Percentiles rank a stretch among this genome's conserved stretches.
Evolutionary conservation across 2,329 filamentous ascomycete species (phyloP).

Genomic region (Nemania sp.): DNA sequence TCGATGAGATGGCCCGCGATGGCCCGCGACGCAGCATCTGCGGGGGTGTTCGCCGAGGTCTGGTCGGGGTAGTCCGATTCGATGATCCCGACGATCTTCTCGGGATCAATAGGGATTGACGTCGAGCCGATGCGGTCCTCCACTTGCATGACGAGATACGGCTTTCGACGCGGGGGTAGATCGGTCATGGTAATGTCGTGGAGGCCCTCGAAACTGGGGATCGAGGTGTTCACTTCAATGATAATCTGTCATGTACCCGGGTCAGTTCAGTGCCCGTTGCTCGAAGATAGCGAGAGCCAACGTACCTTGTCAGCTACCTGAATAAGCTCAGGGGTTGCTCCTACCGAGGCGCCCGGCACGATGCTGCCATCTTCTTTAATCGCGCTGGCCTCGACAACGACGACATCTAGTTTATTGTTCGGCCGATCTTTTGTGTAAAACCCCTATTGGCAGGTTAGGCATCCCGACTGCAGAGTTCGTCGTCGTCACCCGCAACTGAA

Average conservation of each 20-base stretch:
- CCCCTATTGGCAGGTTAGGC: constrained; percentile 51
- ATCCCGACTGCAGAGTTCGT: not conserved
- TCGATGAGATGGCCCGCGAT: constrained; percentile 85
- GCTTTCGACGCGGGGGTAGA: constrained; percentile 78
- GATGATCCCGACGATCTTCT: constrained; percentile 82
- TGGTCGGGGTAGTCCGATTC: constrained; percentile 83
- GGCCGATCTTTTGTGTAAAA: constrained; percentile 83
- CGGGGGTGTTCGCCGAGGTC: constrained; percentile 73
- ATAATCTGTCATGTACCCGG: constrained; percentile 60
- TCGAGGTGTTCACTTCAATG: constrained; percentile 87
- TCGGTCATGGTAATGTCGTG: constrained; percentile 94
- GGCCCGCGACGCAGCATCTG: constrained; percentile 71
- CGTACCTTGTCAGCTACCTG: constrained; percentile 84
- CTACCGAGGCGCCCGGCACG: constrained; percentile 83
- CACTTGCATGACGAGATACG: constrained; percentile 81
- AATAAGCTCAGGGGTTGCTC: constrained; percentile 81
- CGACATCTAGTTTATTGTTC: constrained; percentile 77
- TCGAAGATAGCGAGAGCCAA: not conserved
- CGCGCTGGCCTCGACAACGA: constrained; percentile 82
- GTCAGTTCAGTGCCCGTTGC: not conserved
- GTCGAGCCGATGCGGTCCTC: constrained; percentile 85
- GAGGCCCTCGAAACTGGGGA: constrained; percentile 82
- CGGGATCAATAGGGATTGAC: constrained; percentile 81
- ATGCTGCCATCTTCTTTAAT: constrained; percentile 90
- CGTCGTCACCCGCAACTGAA: not conserved